phyloP scores from a whole-genome alignment of 352 stramenopile genomes.

The Pythium aristosporum region DNA sequence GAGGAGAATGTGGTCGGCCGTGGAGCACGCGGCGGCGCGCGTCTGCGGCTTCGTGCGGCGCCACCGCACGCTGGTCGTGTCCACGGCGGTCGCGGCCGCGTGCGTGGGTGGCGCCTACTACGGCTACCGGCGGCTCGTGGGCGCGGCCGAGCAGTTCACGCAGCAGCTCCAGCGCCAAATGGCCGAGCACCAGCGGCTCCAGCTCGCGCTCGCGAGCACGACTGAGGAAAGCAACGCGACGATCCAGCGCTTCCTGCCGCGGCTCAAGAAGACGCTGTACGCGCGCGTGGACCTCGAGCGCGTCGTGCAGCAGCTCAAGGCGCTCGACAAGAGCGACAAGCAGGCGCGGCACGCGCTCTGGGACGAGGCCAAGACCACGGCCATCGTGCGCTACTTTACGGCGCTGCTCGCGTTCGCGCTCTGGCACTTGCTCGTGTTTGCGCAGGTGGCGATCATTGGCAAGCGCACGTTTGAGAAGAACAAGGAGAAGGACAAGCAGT shows the following conservation, averaged over 20 bases:
- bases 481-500: constrained; percentile 18
- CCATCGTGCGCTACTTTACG: constrained; percentile 73
- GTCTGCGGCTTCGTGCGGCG: constrained; percentile 63
- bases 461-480: constrained; percentile 76
- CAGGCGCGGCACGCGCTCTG: constrained; percentile 58
- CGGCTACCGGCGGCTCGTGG: constrained; percentile 58
- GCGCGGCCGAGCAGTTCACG: constrained; percentile 68
- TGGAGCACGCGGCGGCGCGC: constrained; percentile 50
- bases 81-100: constrained; percentile 41
- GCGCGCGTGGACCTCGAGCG: constrained; percentile 63
- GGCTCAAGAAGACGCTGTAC: constrained; percentile 61
- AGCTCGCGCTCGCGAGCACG: constrained; percentile 65
- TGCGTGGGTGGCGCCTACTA: constrained; percentile 68
- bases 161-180: constrained; percentile 71
- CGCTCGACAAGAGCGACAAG: constrained; percentile 68
- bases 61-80: constrained; percentile 66
- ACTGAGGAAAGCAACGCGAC: constrained; percentile 74
- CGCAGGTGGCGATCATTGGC: constrained; percentile 73
- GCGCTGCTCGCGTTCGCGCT: constrained; percentile 69
- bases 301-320: constrained; percentile 73
- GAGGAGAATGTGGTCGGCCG: constrained; percentile 61
- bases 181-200: constrained; percentile 72
- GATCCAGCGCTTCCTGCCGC: constrained; percentile 72
- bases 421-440: constrained; percentile 81
- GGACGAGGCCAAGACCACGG: constrained; percentile 71